phyloP scores from a whole-genome alignment of 1,284 basidiomycete genomes.

The Tilletia setariae region DNA sequence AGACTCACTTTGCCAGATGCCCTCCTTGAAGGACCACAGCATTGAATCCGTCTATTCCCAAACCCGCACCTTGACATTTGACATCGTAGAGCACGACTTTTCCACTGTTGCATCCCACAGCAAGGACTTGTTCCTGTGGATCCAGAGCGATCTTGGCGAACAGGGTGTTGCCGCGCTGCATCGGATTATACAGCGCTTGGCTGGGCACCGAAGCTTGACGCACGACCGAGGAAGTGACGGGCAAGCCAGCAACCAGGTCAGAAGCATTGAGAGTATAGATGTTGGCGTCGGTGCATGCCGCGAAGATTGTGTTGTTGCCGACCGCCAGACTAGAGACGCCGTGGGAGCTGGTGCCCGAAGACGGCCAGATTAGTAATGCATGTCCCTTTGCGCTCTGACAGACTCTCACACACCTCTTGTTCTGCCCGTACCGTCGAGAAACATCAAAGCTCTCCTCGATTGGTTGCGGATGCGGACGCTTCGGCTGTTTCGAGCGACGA shows the following conservation, averaged over 20 bases:
- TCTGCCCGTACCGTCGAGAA: neutral
- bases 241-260: constrained; percentile 14
- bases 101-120: constrained; percentile 49
- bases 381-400: neutral
- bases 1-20: constrained; percentile 1
- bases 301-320: constrained; percentile 16
- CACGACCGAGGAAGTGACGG: constrained; percentile 21
- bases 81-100: constrained; percentile 47
- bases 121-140: constrained; percentile 41
- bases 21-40: constrained; percentile 6
- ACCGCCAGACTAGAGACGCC: constrained; percentile 43
- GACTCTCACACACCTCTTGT: neutral
- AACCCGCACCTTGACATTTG: neutral
- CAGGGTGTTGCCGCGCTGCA: constrained; percentile 47
- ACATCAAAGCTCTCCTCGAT: neutral
- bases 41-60: neutral
- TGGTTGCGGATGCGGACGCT: neutral
- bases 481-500: neutral
- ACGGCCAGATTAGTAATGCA: neutral
- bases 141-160: constrained; percentile 47
- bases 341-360: constrained; percentile 27
- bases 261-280: constrained; percentile 29
- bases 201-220: constrained; percentile 6
- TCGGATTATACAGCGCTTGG: constrained; percentile 32
- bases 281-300: constrained; percentile 47